phyloP scores from a whole-genome alignment of 129 eudicot species.

The Flaveria trinervia region DNA sequence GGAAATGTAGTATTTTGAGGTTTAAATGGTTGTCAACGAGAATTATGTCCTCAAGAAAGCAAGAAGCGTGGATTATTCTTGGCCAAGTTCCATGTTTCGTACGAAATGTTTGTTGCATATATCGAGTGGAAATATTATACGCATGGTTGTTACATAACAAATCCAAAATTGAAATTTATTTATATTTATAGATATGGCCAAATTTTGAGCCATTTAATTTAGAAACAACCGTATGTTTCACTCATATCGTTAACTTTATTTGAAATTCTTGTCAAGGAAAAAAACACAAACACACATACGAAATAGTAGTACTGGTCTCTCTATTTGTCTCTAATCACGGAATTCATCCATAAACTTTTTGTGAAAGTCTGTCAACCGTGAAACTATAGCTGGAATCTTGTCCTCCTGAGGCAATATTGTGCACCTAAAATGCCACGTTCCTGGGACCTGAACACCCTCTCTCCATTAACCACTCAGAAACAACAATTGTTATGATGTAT shows the following conservation, averaged over 20 bases:
- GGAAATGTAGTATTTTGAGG: background rate
- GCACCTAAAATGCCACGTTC: constrained; percentile 96
- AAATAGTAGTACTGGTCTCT: too few species aligned
- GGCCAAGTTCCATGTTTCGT: background rate
- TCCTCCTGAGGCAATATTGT: constrained; percentile 95
- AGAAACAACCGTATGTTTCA: too few species aligned
- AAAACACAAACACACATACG: too few species aligned
- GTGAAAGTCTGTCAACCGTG: constrained; percentile 72
- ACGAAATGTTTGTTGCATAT: background rate
- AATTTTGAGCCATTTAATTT: too few species aligned
- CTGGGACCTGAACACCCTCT: constrained; percentile 52
- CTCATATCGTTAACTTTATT: too few species aligned
- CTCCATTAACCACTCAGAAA: background rate
- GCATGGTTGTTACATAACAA: too few species aligned
- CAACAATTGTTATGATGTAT: background rate
- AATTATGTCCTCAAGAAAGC: background rate
- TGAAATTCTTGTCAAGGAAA: too few species aligned
- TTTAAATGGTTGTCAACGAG: background rate
- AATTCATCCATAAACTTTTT: constrained; percentile 71
- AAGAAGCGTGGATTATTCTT: background rate
- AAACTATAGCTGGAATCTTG: constrained; percentile 75
- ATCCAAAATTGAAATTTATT: background rate
- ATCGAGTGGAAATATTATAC: too few species aligned
- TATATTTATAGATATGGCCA: too few species aligned
- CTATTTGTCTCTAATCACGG: constrained; percentile 43